Evolutionary conservation across 140 eudicot species (phyloP).

Genomic region (Artemisia princeps): DNA sequence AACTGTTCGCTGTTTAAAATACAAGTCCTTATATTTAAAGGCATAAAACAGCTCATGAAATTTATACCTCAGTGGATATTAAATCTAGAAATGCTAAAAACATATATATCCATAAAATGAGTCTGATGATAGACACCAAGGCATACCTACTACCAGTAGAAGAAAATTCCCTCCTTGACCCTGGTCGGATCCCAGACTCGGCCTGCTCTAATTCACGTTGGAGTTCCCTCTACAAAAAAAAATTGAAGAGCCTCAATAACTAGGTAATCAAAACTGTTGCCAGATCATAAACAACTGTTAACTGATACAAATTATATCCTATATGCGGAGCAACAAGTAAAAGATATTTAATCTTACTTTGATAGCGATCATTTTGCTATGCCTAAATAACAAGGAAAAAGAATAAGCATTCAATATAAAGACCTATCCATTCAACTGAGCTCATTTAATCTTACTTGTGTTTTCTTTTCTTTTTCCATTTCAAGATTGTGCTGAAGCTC

Average conservation of each 20-base stretch:
- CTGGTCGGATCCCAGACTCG: constrained; percentile 60
- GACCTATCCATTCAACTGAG: constrained; percentile 7
- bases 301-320: too few species aligned
- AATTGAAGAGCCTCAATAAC: background rate
- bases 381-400: background rate
- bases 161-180: constrained; percentile 70
- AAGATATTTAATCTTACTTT: background rate
- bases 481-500: constrained; percentile 84
- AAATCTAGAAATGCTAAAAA: background rate
- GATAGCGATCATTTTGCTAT: background rate
- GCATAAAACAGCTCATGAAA: too few species aligned
- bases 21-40: too few species aligned
- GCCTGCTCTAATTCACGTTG: constrained; percentile 88
- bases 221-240: constrained; percentile 69
- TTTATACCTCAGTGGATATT: background rate
- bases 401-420: background rate
- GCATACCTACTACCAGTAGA: constrained; percentile 56
- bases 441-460: constrained; percentile 54
- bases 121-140: constrained; percentile 1
- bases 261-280: background rate
- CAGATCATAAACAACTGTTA: background rate
- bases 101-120: background rate
- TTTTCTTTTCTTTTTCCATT: constrained; percentile 84
- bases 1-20: too few species aligned
- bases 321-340: background rate